Percentiles rank a stretch among this genome's conserved stretches.
Conservation (phyloP, 2,329 filamentous ascomycete genomes). For the Neofusicoccum kwambonambiense region DNA sequence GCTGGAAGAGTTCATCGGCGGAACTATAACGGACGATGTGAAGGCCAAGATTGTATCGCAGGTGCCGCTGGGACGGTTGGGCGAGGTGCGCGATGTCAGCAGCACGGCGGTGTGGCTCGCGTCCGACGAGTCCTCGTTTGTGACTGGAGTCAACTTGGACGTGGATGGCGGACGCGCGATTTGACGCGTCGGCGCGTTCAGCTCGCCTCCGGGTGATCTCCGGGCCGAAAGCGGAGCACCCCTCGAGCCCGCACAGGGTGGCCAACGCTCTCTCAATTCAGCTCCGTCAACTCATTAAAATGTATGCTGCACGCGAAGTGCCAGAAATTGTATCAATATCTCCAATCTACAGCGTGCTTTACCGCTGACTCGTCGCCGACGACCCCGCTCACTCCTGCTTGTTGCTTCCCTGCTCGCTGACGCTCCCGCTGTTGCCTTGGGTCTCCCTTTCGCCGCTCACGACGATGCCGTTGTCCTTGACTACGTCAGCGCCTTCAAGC, state of each 20-base stretch:
- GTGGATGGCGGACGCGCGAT: conserved; percentile 37
- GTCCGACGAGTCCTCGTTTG: conserved; percentile 58
- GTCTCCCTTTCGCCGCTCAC: background rate
- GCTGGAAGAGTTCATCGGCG: conserved; percentile 58
- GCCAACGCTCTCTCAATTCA: too few relatives aligned
- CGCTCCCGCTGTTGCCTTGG: background rate
- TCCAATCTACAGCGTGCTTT: background rate
- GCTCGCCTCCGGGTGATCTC: too few relatives aligned
- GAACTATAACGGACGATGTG: conserved; percentile 60
- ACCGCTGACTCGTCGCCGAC: background rate
- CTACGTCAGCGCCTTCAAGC: conserved; percentile 15
- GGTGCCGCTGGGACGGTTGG: conserved; percentile 60
- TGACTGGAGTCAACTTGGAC: conserved; percentile 54
- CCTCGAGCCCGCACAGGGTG: too few relatives aligned
- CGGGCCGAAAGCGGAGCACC: too few relatives aligned
- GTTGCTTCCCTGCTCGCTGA: background rate
- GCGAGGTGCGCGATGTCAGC: conserved; percentile 60
- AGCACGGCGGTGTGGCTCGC: conserved; percentile 58
- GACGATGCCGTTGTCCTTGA: conserved; percentile 3
- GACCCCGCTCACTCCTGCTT: background rate
- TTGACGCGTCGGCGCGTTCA: conserved; percentile 27
- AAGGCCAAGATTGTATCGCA: conserved; percentile 53
- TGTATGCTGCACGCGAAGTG: too few relatives aligned
- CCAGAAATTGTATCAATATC: too few relatives aligned
- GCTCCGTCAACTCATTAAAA: too few relatives aligned